These are phyloP conservation scores for Tillandsia fasciculata DNA, from an alignment of 176 grass and related monocot genomes.

Conservation along the genomic window DNA sequence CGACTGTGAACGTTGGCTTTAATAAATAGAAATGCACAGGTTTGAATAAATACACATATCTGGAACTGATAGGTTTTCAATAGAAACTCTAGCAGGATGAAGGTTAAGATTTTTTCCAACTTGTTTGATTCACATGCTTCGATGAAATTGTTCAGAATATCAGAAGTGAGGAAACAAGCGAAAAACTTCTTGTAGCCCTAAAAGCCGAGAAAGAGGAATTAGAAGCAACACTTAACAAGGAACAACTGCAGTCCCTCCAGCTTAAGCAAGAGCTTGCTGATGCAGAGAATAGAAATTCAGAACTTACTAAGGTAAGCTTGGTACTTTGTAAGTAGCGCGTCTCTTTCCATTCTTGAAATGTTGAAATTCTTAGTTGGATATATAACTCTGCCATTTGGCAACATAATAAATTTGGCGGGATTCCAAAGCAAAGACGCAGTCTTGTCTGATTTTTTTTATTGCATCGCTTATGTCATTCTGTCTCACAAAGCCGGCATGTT, in stretches of 20 bases:
- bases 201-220: conserved; percentile 86
- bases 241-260: conserved; percentile 62
- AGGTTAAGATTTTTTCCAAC: background rate
- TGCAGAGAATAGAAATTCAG: conserved; percentile 69
- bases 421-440: background rate
- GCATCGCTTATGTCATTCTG: too few species aligned
- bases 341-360: background rate
- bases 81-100: background rate
- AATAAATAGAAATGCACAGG: too few species aligned
- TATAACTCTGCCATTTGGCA: background rate
- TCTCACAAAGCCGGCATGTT: too few species aligned
- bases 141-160: conserved; percentile 41
- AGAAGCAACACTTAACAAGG: conserved; percentile 58
- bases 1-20: too few species aligned
- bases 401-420: background rate
- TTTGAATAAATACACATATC: too few species aligned
- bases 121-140: background rate
- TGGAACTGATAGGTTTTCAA: background rate
- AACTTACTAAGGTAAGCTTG: conserved; percentile 65
- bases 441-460: background rate
- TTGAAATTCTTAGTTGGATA: background rate
- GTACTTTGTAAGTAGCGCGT: background rate
- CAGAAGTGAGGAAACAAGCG: conserved; percentile 55
- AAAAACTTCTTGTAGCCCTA: conserved; percentile 44
- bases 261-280: conserved; percentile 85